These are phyloP conservation scores for Salix udensis DNA, from an alignment of 345 rosid genomes.

Conservation along the genomic window DNA sequence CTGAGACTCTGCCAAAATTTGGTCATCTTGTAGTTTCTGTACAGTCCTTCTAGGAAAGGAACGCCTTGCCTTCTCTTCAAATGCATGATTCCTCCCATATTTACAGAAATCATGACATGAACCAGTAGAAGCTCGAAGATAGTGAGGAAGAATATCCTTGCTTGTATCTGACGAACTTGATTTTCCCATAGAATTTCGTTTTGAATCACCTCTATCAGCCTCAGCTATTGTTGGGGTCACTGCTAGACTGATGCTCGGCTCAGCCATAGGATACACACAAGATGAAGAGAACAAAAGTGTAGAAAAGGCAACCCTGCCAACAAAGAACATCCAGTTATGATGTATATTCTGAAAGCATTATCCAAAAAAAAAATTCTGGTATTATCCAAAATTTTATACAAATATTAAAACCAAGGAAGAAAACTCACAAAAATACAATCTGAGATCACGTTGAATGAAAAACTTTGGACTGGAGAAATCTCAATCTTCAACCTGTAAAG, in stretches of 20 bases:
- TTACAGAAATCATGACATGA: constrained; percentile 90
- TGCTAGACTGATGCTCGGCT: constrained; percentile 26
- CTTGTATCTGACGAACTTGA: constrained; percentile 27
- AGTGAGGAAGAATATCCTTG: constrained; percentile 50
- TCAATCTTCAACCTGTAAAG: background rate
- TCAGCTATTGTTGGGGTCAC: constrained; percentile 30
- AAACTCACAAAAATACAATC: background rate
- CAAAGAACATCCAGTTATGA: background rate
- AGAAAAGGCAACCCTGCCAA: constrained; percentile 6
- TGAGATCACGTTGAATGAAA: background rate
- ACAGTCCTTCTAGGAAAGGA: constrained; percentile 37
- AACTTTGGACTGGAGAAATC: background rate
- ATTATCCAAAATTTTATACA: background rate
- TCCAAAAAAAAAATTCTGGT: background rate
- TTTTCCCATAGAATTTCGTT: constrained; percentile 44
- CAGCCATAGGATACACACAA: constrained; percentile 41
- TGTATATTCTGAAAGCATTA: background rate
- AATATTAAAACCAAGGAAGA: background rate
- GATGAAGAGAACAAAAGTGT: background rate
- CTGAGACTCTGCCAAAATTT: constrained; percentile 26
- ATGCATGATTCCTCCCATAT: constrained; percentile 53
- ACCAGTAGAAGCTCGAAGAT: constrained; percentile 67
- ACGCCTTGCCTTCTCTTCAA: constrained; percentile 41
- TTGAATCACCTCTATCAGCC: constrained; percentile 28
- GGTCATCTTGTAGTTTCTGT: constrained; percentile 31